Evolutionary conservation across 108 stramenopile genomes (phyloP), one percentile per base, ranked within the genome.

Genomic region (Parmales sp.): DNA sequence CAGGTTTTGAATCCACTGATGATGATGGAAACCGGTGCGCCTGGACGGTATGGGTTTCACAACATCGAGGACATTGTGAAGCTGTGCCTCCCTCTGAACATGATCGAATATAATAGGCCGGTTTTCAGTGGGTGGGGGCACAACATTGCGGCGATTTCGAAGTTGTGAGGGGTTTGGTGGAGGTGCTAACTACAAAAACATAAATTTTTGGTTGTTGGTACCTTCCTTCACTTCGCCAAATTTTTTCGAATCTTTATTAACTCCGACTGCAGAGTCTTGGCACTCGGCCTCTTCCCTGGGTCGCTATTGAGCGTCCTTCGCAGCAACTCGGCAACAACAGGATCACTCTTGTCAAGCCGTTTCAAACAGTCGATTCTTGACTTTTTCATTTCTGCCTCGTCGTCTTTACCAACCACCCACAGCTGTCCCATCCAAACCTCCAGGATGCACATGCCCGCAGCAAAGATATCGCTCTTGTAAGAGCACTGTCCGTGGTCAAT

Each of bases 71-170:
- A 77, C n/a, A 28, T 77, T 16, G 76, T 77, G 18, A 69, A 70
- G 73, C 74, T 63, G 1, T 74, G 76, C 69, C 37, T 77, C 64
- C 76, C 76, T n/a, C n/a, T n/a, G n/a, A n/a, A n/a, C n/a, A n/a
- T n/a, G n/a, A n/a, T n/a, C n/a, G n/a, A n/a, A n/a, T n/a, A n/a
- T n/a, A n/a, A n/a, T n/a, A n/a, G n/a, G n/a, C n/a, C n/a, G n/a
- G n/a, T n/a, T n/a, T n/a, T n/a, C n/a, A n/a, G n/a, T n/a, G n/a
- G n/a, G n/a, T n/a, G n/a, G n/a, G n/a, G n/a, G n/a, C n/a, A n/a
- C n/a, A n/a, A n/a, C n/a, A n/a, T n/a, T n/a, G n/a, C n/a, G n/a
- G n/a, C n/a, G n/a, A n/a, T n/a, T n/a, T n/a, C n/a, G n/a, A n/a
- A n/a, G n/a, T n/a, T n/a, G n/a, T n/a, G n/a, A n/a, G n/a, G n/a